These are phyloP conservation scores for Xylariaceae sp. DNA, from an alignment of 2,329 filamentous ascomycete genomes.

Conservation along the genomic window DNA sequence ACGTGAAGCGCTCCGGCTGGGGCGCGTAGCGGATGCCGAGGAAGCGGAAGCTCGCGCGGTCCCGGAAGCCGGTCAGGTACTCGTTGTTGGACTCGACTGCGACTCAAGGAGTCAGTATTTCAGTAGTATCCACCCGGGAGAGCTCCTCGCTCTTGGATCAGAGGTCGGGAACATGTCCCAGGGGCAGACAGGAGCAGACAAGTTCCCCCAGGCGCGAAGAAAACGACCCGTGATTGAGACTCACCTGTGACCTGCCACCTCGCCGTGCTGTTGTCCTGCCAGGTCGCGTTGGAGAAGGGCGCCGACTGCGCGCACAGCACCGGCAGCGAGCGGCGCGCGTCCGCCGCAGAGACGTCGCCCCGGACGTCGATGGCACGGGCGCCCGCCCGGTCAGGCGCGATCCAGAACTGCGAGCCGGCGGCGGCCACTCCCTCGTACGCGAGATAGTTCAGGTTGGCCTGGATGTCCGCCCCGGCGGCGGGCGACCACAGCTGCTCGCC, in stretches of 20 bases:
- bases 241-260: too few relatives aligned
- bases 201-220: too few relatives aligned
- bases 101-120: too few relatives aligned
- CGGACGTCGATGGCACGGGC: conserved; percentile 20
- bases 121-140: too few relatives aligned
- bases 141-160: too few relatives aligned
- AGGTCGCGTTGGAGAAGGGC: conserved; percentile 29
- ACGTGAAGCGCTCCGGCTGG: conserved; percentile 35
- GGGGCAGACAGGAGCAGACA: too few relatives aligned
- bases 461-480: conserved; percentile 19
- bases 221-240: too few relatives aligned
- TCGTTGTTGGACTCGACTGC: conserved; percentile 31
- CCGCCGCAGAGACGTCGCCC: conserved; percentile 16
- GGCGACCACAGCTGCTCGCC: conserved; percentile 33
- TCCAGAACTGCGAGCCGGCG: conserved; percentile 28
- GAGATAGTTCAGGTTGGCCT: conserved; percentile 29
- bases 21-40: conserved; percentile 40
- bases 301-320: conserved; percentile 37
- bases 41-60: conserved; percentile 36
- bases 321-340: conserved; percentile 17
- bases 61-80: conserved; percentile 27
- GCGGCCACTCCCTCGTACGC: conserved; percentile 22
- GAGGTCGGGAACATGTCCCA: too few relatives aligned
- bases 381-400: conserved; percentile 17
- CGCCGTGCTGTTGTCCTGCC: conserved; percentile 23